Conservation (phyloP, 495 filamentous ascomycete species). For the Penicillium psychrofluorescens region DNA sequence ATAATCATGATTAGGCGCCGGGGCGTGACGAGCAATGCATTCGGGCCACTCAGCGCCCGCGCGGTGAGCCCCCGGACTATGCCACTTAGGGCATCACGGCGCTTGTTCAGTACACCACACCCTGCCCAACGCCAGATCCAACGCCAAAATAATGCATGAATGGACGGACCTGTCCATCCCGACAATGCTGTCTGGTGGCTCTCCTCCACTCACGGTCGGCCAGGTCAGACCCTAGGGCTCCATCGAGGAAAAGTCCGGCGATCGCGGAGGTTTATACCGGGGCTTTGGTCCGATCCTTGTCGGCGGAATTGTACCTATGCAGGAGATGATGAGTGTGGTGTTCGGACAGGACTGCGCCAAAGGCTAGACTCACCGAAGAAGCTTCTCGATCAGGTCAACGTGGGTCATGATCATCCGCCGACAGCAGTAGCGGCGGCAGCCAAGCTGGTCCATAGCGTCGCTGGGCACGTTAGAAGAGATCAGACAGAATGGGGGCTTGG, state of each 20-base stretch:
- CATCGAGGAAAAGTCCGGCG: background rate
- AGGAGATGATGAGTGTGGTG: conserved; percentile 1
- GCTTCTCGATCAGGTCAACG: conserved; percentile 96
- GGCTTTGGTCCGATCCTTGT: conserved; percentile 28
- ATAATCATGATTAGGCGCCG: conserved; percentile 11
- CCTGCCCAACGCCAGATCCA: too few species aligned
- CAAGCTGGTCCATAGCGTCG: conserved; percentile 88
- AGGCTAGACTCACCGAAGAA: conserved; percentile 64
- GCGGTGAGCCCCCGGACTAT: conserved; percentile 8
- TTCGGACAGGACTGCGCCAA: background rate
- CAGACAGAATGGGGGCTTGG: too few species aligned
- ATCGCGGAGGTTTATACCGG: conserved; percentile 15
- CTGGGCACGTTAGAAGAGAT: conserved; percentile 31
- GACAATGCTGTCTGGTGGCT: too few species aligned
- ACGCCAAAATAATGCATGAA: too few species aligned
- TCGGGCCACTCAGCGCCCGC: conserved; percentile 15
- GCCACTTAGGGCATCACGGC: conserved; percentile 11
- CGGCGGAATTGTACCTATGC: conserved; percentile 26
- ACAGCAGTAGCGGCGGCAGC: conserved; percentile 94
- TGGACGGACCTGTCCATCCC: too few species aligned
- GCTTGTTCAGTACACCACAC: conserved; percentile 5
- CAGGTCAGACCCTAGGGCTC: too few species aligned
- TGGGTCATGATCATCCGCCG: conserved; percentile 99
- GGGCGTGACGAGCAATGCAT: conserved; percentile 22
- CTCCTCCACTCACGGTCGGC: too few species aligned